These are phyloP conservation scores for Pseudogymnoascus sp. DNA, from an alignment of 2,329 filamentous ascomycete species.

Conservation along the genomic window DNA sequence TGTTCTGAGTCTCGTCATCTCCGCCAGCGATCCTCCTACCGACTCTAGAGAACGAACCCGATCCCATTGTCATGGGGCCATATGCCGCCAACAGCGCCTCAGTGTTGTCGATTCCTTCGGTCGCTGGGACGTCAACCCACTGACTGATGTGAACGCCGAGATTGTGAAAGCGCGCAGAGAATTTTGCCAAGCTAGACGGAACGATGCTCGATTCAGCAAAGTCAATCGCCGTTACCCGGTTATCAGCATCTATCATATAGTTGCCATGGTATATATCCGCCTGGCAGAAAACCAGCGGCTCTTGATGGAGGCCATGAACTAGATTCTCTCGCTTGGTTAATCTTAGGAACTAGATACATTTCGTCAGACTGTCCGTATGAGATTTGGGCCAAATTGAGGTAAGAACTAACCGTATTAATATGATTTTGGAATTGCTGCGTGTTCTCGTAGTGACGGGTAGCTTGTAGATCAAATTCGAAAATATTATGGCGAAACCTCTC, in stretches of 20 bases:
- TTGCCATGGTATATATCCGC: constrained; percentile 16
- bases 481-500: constrained; percentile 5
- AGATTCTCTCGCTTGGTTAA: constrained; percentile 9
- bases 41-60: neutral
- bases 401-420: constrained; percentile 16
- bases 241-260: constrained; percentile 17
- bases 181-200: constrained; percentile 18
- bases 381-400: neutral
- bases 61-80: neutral
- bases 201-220: constrained; percentile 16
- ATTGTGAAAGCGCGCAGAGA: neutral
- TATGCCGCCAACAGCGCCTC: constrained; percentile 23
- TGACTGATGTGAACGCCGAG: constrained; percentile 9
- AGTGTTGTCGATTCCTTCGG: constrained; percentile 17
- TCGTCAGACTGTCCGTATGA: neutral
- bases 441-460: constrained; percentile 14
- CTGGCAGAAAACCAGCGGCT: constrained; percentile 20
- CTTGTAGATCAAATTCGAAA: constrained; percentile 11
- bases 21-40: neutral
- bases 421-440: constrained; percentile 17
- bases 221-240: constrained; percentile 14
- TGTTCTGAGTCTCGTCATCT: neutral
- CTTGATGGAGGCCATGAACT: constrained; percentile 12
- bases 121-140: constrained; percentile 10
- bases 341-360: constrained; percentile 9